Base-by-base conservation (phyloP, 148 eudicot species). In the Linanthus parryae region DNA sequence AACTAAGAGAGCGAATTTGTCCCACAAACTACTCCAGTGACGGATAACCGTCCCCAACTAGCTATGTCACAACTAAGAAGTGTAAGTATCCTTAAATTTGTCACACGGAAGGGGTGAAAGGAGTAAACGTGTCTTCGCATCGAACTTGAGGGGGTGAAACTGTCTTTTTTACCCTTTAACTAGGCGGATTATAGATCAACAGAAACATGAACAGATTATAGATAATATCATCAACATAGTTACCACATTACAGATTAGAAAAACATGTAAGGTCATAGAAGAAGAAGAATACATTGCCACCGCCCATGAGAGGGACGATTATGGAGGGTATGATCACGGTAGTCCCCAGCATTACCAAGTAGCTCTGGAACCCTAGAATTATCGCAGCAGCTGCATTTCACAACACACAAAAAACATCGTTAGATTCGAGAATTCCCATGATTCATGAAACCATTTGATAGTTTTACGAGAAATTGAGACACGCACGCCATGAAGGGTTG, bases 241-340 rank as follows among this genome's bases (percentile, higher is more conserved):
- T n/a, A n/a, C n/a, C n/a, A n/a, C n/a, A 7, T 48, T 27, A 13
- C 8, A n/a, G n/a, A 48, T 42, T 16, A 42, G 20, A 16, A 2
- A 16, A 16, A 42, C 7, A 31, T 16, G 16, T 16, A 42, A 42
- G 29, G 29, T 15, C 26, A 11, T 13, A 46, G 23, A 2, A 14
- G 8, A 18, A 36, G 39, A 18, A 44, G 41, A 71, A 61, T 54
- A 77, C 82, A 50, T 68, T 52, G 62, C 86, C 75, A 44, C 97
- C 95, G 51, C 97, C 97, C 97, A 86, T 91, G 40, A 61, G 79
- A 53, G 97, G 97, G 43, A 91, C 94, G 28, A 91, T 75, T 26
- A 79, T 69, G 31, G 87, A 73, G 20, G 89, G 69, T 33, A 91
- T 81, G 58, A 86, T 65, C 24, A 91, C 83, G 9, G 94, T 83